Evolutionary conservation across 2,329 filamentous ascomycete genomes (phyloP).

Genomic region (Botrytis fragariae): DNA sequence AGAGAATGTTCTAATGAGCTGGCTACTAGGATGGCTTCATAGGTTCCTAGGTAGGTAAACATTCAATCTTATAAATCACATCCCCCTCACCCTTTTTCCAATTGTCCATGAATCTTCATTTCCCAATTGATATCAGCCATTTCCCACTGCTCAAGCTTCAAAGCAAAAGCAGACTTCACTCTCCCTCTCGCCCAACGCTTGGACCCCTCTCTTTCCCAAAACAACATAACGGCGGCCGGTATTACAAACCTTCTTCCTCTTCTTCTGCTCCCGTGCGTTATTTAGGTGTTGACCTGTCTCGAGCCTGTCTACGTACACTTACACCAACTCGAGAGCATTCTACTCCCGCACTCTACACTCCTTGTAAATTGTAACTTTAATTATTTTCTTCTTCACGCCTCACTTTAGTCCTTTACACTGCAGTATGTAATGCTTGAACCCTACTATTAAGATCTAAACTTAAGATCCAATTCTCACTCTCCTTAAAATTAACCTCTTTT

Average conservation of each 20-base stretch:
- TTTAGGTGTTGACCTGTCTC: too few relatives aligned
- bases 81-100: neutral
- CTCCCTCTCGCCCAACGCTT: neutral
- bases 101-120: slow-evolving; percentile 9
- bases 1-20: neutral
- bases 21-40: neutral
- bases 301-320: neutral
- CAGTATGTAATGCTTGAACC: slow-evolving; percentile 18
- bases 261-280: neutral
- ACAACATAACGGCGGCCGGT: neutral
- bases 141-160: neutral
- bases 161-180: neutral
- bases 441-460: slow-evolving; percentile 12
- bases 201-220: neutral
- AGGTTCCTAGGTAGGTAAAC: too few relatives aligned
- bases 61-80: too few relatives aligned
- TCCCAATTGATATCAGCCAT: neutral
- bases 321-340: neutral
- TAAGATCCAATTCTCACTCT: slow-evolving; percentile 15
- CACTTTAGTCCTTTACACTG: neutral
- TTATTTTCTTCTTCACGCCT: neutral
- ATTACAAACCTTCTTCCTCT: neutral
- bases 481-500: neutral
- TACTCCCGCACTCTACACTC: neutral
- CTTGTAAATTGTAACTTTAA: neutral